These are phyloP conservation scores for Candida fluviatilis DNA, from an alignment of 805 yeast genomes.

Conservation along the genomic window DNA sequence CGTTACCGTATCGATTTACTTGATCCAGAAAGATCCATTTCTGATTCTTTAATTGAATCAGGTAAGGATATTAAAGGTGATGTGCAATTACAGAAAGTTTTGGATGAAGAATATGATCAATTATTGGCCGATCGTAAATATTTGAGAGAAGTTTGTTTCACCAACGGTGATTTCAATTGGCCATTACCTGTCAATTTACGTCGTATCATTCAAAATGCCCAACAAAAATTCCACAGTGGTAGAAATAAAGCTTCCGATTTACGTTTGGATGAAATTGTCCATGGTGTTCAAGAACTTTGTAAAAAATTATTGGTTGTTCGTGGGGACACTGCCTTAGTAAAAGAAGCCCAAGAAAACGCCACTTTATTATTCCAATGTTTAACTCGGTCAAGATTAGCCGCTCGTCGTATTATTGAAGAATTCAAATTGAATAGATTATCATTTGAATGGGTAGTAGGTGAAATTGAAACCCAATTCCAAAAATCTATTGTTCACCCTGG, in stretches of 20 bases:
- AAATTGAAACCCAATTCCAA: conserved; percentile 89
- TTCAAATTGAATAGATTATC: conserved; percentile 79
- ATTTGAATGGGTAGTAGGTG: conserved; percentile 94
- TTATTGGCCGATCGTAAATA: conserved; percentile 71
- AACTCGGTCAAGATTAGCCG: conserved; percentile 85
- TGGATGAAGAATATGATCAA: conserved; percentile 84
- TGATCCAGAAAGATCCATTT: conserved; percentile 56
- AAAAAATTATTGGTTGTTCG: conserved; percentile 70
- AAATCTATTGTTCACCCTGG: conserved; percentile 92
- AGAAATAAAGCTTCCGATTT: conserved; percentile 87
- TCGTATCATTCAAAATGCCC: conserved; percentile 95
- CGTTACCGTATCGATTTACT: conserved; percentile 85
- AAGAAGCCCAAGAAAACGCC: conserved; percentile 91
- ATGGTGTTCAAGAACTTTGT: conserved; percentile 66
- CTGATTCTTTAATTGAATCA: conserved; percentile 75
- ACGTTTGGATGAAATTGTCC: conserved; percentile 75
- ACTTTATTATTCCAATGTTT: conserved; percentile 85
- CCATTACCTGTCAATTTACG: conserved; percentile 96
- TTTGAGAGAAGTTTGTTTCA: conserved; percentile 76
- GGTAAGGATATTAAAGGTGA: conserved; percentile 92
- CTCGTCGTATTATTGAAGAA: conserved; percentile 89
- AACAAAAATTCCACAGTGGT: conserved; percentile 93
- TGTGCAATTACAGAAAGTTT: conserved; percentile 68
- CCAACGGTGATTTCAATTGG: conserved; percentile 94
- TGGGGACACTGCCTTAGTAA: conserved; percentile 67